Conservation (phyloP, 441 rosid species). For the Pelargonium cotyledonis region DNA sequence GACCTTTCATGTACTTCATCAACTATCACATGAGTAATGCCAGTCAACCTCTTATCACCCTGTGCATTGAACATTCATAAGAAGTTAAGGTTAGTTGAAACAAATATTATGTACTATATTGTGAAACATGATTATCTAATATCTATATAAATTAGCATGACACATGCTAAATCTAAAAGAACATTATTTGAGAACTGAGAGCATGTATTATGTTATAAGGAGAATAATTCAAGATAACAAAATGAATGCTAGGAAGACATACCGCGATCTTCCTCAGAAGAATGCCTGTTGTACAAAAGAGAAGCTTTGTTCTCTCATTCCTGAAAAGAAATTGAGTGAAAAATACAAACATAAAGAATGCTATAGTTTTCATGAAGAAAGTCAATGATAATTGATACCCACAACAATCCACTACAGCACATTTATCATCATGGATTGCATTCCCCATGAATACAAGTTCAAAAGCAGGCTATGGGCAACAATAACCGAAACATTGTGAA, state of each 20-base stretch:
- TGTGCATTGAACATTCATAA: slow-evolving; percentile 27
- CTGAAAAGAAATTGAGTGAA: slow-evolving; percentile 36
- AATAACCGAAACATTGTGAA: neutral
- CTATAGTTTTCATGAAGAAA: slow-evolving; percentile 7
- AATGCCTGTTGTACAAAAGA: slow-evolving; percentile 93
- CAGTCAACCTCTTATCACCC: slow-evolving; percentile 76
- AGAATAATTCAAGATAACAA: neutral
- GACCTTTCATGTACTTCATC: slow-evolving; percentile 98
- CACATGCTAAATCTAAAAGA: neutral
- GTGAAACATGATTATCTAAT: neutral
- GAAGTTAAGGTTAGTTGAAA: slow-evolving; percentile 5
- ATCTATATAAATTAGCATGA: neutral
- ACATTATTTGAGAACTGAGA: neutral
- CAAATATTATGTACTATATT: neutral
- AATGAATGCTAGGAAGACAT: slow-evolving; percentile 12
- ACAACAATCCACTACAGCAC: neutral
- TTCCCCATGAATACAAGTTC: neutral
- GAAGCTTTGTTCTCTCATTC: slow-evolving; percentile 86
- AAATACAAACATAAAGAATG: neutral
- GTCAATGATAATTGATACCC: neutral
- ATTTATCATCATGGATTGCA: neutral
- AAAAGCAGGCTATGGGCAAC: neutral
- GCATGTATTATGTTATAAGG: neutral
- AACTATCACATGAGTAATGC: slow-evolving; percentile 77
- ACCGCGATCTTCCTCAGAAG: slow-evolving; percentile 84